phyloP scores from a whole-genome alignment of 805 yeast genomes.

The Helenozyma baotianmanensis region DNA sequence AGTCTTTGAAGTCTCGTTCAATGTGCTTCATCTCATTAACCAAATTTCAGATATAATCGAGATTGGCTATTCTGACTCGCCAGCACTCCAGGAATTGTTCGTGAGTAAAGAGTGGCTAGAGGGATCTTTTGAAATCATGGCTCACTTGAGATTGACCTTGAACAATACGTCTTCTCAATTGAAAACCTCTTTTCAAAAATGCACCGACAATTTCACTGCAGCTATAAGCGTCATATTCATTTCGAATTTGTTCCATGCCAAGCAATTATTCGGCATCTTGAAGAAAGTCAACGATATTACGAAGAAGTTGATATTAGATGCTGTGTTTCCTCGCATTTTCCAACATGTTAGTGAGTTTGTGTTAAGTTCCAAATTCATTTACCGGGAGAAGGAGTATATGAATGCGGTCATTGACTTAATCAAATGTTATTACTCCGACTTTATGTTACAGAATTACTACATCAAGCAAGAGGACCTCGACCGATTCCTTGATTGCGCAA shows the following conservation, averaged over 20 bases:
- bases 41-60: slow-evolving; percentile 28
- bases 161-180: slow-evolving; percentile 12
- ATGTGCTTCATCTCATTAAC: slow-evolving; percentile 33
- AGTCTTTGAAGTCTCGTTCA: slow-evolving; percentile 22
- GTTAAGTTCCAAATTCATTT: slow-evolving; percentile 29
- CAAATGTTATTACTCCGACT: slow-evolving; percentile 25
- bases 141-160: slow-evolving; percentile 25
- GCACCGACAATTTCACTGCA: slow-evolving; percentile 25
- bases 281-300: slow-evolving; percentile 31
- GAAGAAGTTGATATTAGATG: slow-evolving; percentile 27
- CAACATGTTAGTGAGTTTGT: slow-evolving; percentile 33
- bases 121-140: slow-evolving; percentile 35
- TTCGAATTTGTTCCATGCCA: slow-evolving; percentile 19
- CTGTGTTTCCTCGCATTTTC: slow-evolving; percentile 33
- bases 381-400: slow-evolving; percentile 28
- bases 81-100: slow-evolving; percentile 21
- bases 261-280: slow-evolving; percentile 21
- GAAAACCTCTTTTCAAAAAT: slow-evolving; percentile 11
- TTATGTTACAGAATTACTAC: slow-evolving; percentile 24
- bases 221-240: slow-evolving; percentile 35
- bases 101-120: slow-evolving; percentile 32
- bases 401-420: slow-evolving; percentile 23
- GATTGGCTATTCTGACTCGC: slow-evolving; percentile 23
- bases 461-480: slow-evolving; percentile 20
- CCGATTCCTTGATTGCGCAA: slow-evolving; percentile 23